phyloP scores from a whole-genome alignment of 2,329 filamentous ascomycete genomes.

The Sporothrix curviconia region DNA sequence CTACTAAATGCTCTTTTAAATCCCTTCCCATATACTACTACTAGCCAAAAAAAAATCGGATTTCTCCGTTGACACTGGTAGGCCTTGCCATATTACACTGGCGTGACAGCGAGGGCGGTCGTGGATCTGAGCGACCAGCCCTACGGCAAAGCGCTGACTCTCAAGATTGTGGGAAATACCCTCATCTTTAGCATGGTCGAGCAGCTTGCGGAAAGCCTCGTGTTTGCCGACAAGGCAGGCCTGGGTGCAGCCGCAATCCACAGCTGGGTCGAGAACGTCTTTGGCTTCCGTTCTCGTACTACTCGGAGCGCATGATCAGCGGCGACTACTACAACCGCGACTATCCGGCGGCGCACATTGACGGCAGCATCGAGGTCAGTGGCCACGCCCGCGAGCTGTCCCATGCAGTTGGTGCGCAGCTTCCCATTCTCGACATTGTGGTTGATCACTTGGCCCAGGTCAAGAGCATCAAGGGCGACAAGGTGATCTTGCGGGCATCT shows the following conservation, averaged over 20 bases:
- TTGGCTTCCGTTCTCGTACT: not conserved
- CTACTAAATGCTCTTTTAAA: no score
- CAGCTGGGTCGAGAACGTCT: not conserved
- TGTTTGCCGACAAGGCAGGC: not conserved
- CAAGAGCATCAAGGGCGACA: not conserved
- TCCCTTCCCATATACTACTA: no score
- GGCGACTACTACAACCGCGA: not conserved
- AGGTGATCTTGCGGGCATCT: not conserved
- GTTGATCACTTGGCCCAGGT: not conserved
- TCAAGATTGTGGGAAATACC: not conserved
- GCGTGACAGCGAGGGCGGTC: not conserved
- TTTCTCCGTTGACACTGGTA: no score
- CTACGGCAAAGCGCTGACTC: not conserved
- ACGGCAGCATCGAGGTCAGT: not conserved
- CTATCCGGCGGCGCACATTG: not conserved
- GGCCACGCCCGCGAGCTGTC: not conserved
- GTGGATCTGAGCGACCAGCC: not conserved
- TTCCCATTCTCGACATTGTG: not conserved
- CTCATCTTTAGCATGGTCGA: not conserved
- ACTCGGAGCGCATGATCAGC: not conserved
- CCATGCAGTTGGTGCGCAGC: not conserved
- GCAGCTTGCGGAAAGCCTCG: not conserved
- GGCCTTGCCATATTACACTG: not conserved
- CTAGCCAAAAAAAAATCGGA: no score
- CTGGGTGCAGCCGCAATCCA: not conserved